Conservation (phyloP, 306 rosid genomes). For the Glycyrrhiza uralensis region DNA sequence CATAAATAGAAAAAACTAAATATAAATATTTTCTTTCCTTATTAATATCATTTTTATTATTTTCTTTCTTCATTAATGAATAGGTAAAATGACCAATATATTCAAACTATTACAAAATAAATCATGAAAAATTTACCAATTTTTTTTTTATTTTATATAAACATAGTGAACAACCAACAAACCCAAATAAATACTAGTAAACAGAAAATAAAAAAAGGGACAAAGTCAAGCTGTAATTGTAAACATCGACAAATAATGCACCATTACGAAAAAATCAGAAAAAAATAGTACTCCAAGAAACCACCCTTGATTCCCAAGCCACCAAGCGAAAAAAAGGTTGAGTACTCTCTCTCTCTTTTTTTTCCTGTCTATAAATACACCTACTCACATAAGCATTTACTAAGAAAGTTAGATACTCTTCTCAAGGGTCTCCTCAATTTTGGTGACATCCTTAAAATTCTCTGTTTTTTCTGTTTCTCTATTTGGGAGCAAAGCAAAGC, state of each 20-base stretch:
- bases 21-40: neutral
- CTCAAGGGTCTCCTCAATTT: neutral
- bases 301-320: constrained; percentile 24
- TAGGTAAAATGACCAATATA: too few species aligned
- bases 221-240: too few species aligned
- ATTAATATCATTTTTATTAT: neutral
- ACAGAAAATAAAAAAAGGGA: too few species aligned
- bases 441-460: too few species aligned
- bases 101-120: too few species aligned
- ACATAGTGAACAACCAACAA: too few species aligned
- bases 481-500: neutral
- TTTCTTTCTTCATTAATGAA: too few species aligned
- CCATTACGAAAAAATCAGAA: neutral
- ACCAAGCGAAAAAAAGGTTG: neutral
- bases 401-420: neutral
- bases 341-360: neutral
- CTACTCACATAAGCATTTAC: neutral
- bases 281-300: constrained; percentile 22
- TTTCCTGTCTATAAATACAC: constrained; percentile 27
- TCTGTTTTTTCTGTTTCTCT: neutral
- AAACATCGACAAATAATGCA: neutral
- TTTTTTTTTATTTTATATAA: too few species aligned
- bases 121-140: too few species aligned
- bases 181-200: too few species aligned
- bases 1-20: neutral